Conservation (phyloP, 176 grass and related monocot genomes). For the Aechmea fasciata region DNA sequence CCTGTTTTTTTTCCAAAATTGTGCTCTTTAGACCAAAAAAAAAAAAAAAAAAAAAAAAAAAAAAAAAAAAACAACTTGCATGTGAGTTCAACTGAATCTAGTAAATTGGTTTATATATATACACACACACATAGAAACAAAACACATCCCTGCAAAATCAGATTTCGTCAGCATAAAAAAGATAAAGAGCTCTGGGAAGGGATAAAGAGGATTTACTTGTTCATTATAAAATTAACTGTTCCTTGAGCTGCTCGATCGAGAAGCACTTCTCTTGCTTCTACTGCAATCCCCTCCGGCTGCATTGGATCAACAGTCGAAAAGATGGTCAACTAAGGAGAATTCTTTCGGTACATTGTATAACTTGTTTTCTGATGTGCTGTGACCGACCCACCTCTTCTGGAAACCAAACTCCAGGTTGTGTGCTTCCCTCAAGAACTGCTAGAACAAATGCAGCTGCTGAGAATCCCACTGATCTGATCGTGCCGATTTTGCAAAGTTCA, state of each 20-base stretch:
- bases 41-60: too few species aligned
- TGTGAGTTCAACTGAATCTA: too few species aligned
- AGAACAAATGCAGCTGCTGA: constrained; percentile 45
- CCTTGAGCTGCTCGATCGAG: constrained; percentile 55
- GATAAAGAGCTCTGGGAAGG: background rate
- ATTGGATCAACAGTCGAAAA: constrained; percentile 13
- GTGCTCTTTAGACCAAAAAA: too few species aligned
- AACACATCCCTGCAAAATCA: too few species aligned
- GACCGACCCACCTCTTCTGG: constrained; percentile 48
- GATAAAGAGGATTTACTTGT: constrained; percentile 27
- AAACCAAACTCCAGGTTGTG: constrained; percentile 76
- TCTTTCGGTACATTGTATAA: background rate
- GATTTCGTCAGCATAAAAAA: background rate
- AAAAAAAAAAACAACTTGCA: too few species aligned
- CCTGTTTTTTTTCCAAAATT: too few species aligned
- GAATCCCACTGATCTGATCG: constrained; percentile 12
- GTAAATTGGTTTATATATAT: too few species aligned
- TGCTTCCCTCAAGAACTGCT: constrained; percentile 68
- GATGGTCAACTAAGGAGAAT: background rate
- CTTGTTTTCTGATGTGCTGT: background rate
- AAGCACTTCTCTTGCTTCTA: constrained; percentile 69
- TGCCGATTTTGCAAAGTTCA: background rate
- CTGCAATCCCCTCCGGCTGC: constrained; percentile 67
- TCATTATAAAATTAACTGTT: constrained; percentile 56
- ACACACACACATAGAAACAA: too few species aligned